Conservation (phyloP, 208 protist species). For the Trichomonas vaginalis region DNA sequence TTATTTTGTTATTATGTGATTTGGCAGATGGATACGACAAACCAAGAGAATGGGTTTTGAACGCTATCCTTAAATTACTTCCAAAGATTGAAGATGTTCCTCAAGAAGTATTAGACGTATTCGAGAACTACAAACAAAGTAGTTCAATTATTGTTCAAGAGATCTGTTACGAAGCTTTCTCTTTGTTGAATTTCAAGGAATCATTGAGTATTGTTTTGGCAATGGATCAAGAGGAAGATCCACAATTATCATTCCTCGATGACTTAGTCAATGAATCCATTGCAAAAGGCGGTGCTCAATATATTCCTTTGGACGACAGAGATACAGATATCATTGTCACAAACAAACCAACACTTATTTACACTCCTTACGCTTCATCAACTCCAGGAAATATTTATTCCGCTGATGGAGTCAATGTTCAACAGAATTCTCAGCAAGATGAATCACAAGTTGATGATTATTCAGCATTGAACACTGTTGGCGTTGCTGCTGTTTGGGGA, state of each 20-base stretch:
- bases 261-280: neutral
- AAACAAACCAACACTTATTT: neutral
- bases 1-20: neutral
- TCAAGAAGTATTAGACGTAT: neutral
- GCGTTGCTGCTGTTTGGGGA: neutral
- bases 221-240: neutral
- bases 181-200: neutral
- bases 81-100: neutral
- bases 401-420: neutral
- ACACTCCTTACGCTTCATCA: neutral
- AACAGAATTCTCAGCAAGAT: neutral
- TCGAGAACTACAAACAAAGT: constrained; percentile 7
- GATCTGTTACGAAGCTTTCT: neutral
- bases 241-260: neutral
- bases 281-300: neutral
- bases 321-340: neutral
- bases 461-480: neutral
- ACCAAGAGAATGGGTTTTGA: neutral
- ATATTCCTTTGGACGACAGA: neutral
- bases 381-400: neutral
- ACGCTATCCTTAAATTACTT: neutral
- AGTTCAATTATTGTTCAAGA: neutral
- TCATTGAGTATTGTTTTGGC: neutral
- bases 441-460: no score
- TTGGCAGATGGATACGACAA: neutral